These are phyloP conservation scores for Mycosphaerella sp. DNA, from an alignment of 2,329 filamentous ascomycete species.

Conservation along the genomic window DNA sequence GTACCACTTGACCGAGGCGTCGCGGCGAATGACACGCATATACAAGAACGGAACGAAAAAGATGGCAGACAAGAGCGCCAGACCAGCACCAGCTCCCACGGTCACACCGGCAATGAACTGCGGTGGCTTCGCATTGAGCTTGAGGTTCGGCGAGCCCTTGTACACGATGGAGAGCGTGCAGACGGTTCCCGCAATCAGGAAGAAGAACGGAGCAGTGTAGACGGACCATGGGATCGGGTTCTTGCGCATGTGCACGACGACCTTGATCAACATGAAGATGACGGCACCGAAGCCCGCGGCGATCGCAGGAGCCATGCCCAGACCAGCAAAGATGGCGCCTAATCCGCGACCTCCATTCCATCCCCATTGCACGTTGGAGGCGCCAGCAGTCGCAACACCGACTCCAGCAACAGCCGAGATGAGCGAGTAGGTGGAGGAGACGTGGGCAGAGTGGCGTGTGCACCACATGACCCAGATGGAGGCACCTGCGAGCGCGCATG, in stretches of 20 bases:
- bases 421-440: slow-evolving; percentile 58
- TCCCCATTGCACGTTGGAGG: slow-evolving; percentile 36
- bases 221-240: slow-evolving; percentile 48
- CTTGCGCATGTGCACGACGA: slow-evolving; percentile 44
- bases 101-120: slow-evolving; percentile 50
- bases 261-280: slow-evolving; percentile 48
- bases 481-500: slow-evolving; percentile 41
- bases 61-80: slow-evolving; percentile 39
- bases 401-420: slow-evolving; percentile 56
- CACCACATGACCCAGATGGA: slow-evolving; percentile 53
- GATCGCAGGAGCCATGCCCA: slow-evolving; percentile 47
- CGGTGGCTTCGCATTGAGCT: slow-evolving; percentile 41
- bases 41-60: slow-evolving; percentile 37
- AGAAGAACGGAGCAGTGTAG: slow-evolving; percentile 46
- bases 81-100: slow-evolving; percentile 34
- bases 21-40: slow-evolving; percentile 30
- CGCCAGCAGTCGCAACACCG: slow-evolving; percentile 51
- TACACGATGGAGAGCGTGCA: slow-evolving; percentile 56
- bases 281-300: slow-evolving; percentile 45
- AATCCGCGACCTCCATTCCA: slow-evolving; percentile 42
- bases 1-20: slow-evolving; percentile 32
- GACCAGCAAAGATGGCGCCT: slow-evolving; percentile 40
- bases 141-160: slow-evolving; percentile 40
- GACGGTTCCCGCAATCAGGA: slow-evolving; percentile 45
- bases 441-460: slow-evolving; percentile 51